Conservation (phyloP, 2,329 filamentous ascomycete species). For the Penicillium freii region DNA sequence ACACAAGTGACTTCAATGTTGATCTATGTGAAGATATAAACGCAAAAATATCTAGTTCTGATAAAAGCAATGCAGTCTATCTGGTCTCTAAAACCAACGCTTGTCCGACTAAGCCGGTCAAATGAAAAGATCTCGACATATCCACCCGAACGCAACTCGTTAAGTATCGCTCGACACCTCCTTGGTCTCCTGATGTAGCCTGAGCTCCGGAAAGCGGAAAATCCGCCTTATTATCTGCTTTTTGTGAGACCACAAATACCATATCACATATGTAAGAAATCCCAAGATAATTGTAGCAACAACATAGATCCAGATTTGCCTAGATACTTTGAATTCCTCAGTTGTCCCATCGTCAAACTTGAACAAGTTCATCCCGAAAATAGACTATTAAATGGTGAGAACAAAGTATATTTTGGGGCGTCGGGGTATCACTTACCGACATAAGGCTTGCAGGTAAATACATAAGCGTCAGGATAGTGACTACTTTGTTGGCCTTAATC, state of each 20-base stretch:
- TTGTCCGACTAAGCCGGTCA: not conserved
- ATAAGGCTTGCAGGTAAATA: conserved; percentile 39
- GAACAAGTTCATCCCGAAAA: conserved; percentile 26
- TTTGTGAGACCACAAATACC: conserved; percentile 4
- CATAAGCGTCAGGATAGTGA: conserved; percentile 30
- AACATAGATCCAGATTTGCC: conserved; percentile 23
- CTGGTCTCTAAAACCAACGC: not conserved
- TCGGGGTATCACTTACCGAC: conserved; percentile 21
- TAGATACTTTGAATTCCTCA: conserved; percentile 13
- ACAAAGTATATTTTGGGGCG: not conserved
- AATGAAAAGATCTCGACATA: too few species aligned
- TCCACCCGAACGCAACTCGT: not conserved
- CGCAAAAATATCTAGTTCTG: too few species aligned
- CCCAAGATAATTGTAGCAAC: conserved; percentile 5
- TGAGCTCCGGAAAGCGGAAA: not conserved
- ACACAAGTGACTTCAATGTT: too few species aligned
- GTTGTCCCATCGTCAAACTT: conserved; percentile 11
- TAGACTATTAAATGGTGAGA: conserved; percentile 10
- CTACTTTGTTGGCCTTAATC: conserved; percentile 11
- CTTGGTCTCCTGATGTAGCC: not conserved
- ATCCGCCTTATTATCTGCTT: not conserved
- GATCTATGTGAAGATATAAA: too few species aligned
- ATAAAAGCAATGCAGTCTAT: not conserved
- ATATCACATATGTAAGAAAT: not conserved
- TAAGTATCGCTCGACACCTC: not conserved